Evolutionary conservation across 352 stramenopile genomes (phyloP).

Genomic region (Phytophthora kernoviae): DNA sequence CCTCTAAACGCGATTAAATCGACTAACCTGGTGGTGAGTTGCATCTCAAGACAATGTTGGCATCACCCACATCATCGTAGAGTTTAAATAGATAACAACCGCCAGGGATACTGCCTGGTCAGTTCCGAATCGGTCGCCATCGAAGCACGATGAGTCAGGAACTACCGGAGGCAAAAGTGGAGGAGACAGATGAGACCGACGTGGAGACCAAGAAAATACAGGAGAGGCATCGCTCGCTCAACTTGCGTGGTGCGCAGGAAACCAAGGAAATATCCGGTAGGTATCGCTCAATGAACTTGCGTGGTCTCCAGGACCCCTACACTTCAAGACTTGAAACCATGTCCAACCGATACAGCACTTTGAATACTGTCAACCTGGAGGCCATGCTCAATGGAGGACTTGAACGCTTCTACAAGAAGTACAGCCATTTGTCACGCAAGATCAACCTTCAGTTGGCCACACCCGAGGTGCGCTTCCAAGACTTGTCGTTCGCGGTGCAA

Average conservation of each 20-base stretch:
- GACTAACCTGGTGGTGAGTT: too few relatives aligned
- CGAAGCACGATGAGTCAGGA: too few relatives aligned
- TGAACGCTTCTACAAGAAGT: constrained; percentile 38
- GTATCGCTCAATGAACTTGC: constrained; percentile 68
- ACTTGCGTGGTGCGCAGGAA: background rate
- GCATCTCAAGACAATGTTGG: too few relatives aligned
- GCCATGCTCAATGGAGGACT: constrained; percentile 61
- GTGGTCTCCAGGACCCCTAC: constrained; percentile 63
- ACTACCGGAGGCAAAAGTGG: too few relatives aligned
- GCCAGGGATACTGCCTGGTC: too few relatives aligned
- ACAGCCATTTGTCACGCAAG: constrained; percentile 19
- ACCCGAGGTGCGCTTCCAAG: constrained; percentile 21
- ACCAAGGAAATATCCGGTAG: constrained; percentile 43
- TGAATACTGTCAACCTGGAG: constrained; percentile 57
- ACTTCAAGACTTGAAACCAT: constrained; percentile 47
- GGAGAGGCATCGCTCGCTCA: too few relatives aligned
- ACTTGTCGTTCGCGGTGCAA: constrained; percentile 19
- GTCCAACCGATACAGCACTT: constrained; percentile 29
- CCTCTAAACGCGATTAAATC: too few relatives aligned
- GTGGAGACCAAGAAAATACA: too few relatives aligned
- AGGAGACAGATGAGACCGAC: too few relatives aligned
- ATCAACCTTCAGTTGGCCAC: constrained; percentile 21
- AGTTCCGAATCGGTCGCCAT: too few relatives aligned
- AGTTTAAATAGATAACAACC: too few relatives aligned
- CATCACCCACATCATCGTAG: too few relatives aligned